Conservation (phyloP, 176 grass and related monocot genomes). For the Paspalum notatum region DNA sequence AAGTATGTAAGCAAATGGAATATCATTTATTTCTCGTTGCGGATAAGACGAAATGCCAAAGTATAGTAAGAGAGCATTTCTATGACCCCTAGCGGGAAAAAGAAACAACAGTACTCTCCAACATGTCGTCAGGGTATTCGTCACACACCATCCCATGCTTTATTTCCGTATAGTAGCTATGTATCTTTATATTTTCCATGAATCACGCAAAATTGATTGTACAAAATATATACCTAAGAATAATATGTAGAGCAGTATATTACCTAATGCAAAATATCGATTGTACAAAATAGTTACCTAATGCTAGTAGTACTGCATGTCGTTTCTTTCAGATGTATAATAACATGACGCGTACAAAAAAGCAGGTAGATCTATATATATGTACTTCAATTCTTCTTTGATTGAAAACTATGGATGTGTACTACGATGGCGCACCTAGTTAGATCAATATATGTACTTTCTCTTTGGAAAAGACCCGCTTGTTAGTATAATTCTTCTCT, state of each 20-base stretch:
- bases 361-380: neutral
- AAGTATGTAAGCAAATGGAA: neutral
- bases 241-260: too few relatives aligned
- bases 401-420: neutral
- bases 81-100: neutral
- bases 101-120: neutral
- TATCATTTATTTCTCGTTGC: neutral
- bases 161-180: too few relatives aligned
- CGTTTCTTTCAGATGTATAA: too few relatives aligned
- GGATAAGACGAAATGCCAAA: neutral
- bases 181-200: neutral
- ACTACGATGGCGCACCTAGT: neutral
- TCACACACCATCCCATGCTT: neutral
- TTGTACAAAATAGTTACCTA: neutral
- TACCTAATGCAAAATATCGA: too few relatives aligned
- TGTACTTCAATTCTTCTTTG: neutral
- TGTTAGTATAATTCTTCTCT: neutral
- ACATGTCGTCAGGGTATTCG: neutral
- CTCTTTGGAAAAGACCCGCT: conserved; percentile 27
- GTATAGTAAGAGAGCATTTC: neutral
- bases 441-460: neutral
- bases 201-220: neutral
- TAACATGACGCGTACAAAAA: neutral
- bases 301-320: neutral
- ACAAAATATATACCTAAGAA: neutral